Conservation (phyloP, 1,139 yeast species). For the Meyerozyma smithsonii region DNA sequence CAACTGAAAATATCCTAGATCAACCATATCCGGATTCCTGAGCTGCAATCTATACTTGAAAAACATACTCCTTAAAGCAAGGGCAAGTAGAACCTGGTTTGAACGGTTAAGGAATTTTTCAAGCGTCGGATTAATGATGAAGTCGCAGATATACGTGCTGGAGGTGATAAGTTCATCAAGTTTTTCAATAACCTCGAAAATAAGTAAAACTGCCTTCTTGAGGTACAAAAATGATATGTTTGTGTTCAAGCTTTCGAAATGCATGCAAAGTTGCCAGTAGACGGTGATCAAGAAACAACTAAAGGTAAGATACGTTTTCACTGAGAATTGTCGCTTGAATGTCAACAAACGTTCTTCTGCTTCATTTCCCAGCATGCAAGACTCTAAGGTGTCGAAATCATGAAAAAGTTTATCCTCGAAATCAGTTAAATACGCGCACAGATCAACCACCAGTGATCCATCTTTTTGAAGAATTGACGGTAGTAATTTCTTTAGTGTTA, state of each 20-base stretch:
- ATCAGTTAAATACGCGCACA: neutral
- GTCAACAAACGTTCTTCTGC: neutral
- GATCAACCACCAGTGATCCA: neutral
- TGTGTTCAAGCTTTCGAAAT: neutral
- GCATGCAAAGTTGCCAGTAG: neutral
- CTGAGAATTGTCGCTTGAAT: neutral
- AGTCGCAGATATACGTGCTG: too few relatives aligned
- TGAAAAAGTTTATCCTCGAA: neutral
- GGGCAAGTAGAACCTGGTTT: neutral
- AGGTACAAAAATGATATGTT: neutral
- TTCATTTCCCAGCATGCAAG: neutral
- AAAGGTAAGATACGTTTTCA: neutral
- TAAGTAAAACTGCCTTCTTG: neutral
- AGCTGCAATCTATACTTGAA: neutral
- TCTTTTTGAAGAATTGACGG: neutral
- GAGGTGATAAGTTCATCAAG: too few relatives aligned
- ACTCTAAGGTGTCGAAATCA: neutral
- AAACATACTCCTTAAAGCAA: neutral
- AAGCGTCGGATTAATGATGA: neutral
- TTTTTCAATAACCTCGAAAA: neutral
- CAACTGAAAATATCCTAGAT: neutral
- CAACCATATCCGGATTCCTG: neutral
- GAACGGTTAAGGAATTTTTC: neutral
- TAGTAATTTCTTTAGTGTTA: neutral
- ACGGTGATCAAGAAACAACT: neutral